phyloP scores from a whole-genome alignment of 1,284 basidiomycete genomes.

The Phylloboletellus chloephorus region DNA sequence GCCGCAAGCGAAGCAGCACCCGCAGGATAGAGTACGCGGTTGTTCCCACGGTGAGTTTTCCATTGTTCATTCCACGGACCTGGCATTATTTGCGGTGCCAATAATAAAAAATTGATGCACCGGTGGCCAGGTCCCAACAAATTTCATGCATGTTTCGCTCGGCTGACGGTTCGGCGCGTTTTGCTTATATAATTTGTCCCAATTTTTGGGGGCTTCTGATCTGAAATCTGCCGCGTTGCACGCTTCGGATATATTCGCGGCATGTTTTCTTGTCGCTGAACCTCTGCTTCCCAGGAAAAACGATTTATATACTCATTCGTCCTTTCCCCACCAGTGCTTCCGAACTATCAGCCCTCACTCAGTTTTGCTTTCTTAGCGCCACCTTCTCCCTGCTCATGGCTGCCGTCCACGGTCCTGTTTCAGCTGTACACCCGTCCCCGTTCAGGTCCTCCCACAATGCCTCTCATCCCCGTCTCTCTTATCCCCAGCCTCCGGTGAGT shows the following conservation, averaged over 20 bases:
- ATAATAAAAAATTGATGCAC: constrained; percentile 21
- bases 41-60: constrained; percentile 33
- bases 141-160: constrained; percentile 14
- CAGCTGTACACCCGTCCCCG: constrained; percentile 24
- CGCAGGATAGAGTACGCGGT: constrained; percentile 7
- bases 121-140: constrained; percentile 24
- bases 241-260: constrained; percentile 15
- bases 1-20: constrained; percentile 26
- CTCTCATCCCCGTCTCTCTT: constrained; percentile 26
- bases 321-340: constrained; percentile 12
- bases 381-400: constrained; percentile 23
- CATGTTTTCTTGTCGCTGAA: constrained; percentile 10
- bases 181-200: constrained; percentile 23
- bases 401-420: constrained; percentile 29
- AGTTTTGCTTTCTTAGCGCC: constrained; percentile 8
- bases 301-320: constrained; percentile 27
- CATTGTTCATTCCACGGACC: constrained; percentile 24
- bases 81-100: constrained; percentile 27
- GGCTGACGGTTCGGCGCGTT: constrained; percentile 24
- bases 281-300: constrained; percentile 28
- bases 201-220: constrained; percentile 12
- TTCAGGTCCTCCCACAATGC: constrained; percentile 25
- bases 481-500: constrained; percentile 29
- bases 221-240: constrained; percentile 12
- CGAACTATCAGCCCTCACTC: constrained; percentile 13